Evolutionary conservation across 2,329 filamentous ascomycete species (phyloP), one percentile per base, ranked within the genome.

Genomic region (Phoma sp.): DNA sequence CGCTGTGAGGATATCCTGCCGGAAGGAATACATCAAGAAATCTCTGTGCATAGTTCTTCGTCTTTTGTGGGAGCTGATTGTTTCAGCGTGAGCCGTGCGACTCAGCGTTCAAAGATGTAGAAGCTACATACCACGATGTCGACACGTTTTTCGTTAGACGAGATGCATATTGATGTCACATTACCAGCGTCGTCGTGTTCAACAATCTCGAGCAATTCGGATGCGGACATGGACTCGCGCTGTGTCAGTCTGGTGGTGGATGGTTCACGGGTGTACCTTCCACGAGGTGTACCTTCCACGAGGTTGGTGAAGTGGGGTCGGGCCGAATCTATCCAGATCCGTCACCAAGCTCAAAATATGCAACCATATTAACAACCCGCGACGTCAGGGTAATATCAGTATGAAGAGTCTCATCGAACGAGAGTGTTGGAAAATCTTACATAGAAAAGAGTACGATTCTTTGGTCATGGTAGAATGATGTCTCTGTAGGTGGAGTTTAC

Each of bases 1-100:
- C 93, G 43, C 88, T 95, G 62, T 92, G 85, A 0, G 92, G 93
- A 73, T 89, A 97, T n/a, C 92, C 92, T 1, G 89, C 87, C 0
- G 93, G 93, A 1, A 96, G 81, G 70, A 96, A 96, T 25, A 93
- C 84, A 62, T 91, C 87, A 37, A 92, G 71, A 2, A 85, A 58
- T 49, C 60, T 72, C 62, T 75, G 75, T 61, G 69, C 70, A 52
- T 69, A 59, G 18, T 57, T 49, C 42, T 67, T 70, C 13, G 58
- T 62, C 35, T 57, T 32, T 48, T 55, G 39, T 0, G 61, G 60
- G 6, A 52, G 45, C 59, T 68, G 24, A 18, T 18, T 18, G 18
- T 18, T 18, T 18, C 18, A 18, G 18, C 18, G 18, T 18, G 18
- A 18, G 18, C 18, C 18, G 2, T 18, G 18, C 18, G 18, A 18